Percentiles rank a stretch among this genome's conserved stretches.
Conservation (phyloP, 192 early-diverging fungal genomes). For the Globomyces pollinis-pini region DNA sequence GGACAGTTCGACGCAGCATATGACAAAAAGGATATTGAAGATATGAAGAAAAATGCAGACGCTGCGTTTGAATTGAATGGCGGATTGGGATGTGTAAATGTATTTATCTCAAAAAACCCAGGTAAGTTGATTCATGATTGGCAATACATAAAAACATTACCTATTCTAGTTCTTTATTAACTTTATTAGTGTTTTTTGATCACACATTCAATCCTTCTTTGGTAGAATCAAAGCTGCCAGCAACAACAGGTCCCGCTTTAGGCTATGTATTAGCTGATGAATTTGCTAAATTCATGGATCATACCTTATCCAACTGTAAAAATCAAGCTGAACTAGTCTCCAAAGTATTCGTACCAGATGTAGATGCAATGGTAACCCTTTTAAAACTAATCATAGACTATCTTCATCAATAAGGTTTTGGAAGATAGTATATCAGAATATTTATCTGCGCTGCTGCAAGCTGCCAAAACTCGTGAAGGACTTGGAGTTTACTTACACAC, state of each 20-base stretch:
- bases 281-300: slow-evolving; percentile 61
- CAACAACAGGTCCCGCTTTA: slow-evolving; percentile 16
- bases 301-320: slow-evolving; percentile 48
- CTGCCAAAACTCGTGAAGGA: slow-evolving; percentile 52
- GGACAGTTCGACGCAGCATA: slow-evolving; percentile 74
- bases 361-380: slow-evolving; percentile 64
- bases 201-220: slow-evolving; percentile 53
- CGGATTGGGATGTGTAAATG: slow-evolving; percentile 59
- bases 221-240: slow-evolving; percentile 29
- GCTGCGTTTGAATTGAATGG: slow-evolving; percentile 66
- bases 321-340: slow-evolving; percentile 56
- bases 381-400: no score
- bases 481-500: slow-evolving; percentile 60
- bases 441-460: slow-evolving; percentile 49
- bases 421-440: slow-evolving; percentile 78
- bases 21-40: slow-evolving; percentile 48
- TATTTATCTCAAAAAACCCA: slow-evolving; percentile 77
- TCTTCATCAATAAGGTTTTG: slow-evolving; percentile 69
- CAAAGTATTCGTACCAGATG: slow-evolving; percentile 61
- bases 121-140: no score
- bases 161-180: no score
- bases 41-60: slow-evolving; percentile 66
- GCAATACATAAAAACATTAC: no score
- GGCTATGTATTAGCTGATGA: slow-evolving; percentile 49
- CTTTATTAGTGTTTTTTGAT: slow-evolving; percentile 65